Base-by-base conservation (phyloP, 208 protist species). In the Trypanosoma boissoni region DNA sequence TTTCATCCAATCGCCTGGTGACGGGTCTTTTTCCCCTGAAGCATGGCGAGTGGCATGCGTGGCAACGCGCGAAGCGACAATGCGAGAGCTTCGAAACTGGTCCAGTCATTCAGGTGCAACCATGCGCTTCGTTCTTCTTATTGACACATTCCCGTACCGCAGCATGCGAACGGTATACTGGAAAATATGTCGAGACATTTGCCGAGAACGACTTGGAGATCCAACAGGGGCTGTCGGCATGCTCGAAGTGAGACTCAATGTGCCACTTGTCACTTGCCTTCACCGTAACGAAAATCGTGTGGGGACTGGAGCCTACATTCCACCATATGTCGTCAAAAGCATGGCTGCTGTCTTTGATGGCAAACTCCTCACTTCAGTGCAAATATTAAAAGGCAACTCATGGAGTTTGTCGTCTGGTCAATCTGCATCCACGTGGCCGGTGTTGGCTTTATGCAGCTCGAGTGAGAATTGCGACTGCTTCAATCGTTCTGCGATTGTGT, bases 111-210 rank as follows among this genome's bases (percentile, higher is more conserved):
- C 43, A 26, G 54, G 23, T 7, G 36, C 31, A 28, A 45, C 36
- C 8, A 53, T 67, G 5, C 74, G 72, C n/a, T 49, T 76, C 16
- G 43, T 93, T 10, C 68, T 90, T 60, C 71, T 93, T 34, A 80
- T 91, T n/a, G 86, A 93, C 57, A 89, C 86, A 44, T 77, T 93
- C 68, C 78, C 83, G 41, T 79, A 82, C 43, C 62, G 68, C 50
- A 91, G 83, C 43, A 93, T 93, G 86, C 76, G 83, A 21, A 72
- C 76, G 29, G 50, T 66, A 32, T 93, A 90, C 68, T 88, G 81
- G 67, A 68, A 67, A 9, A 52, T 93, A 29, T 91, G 84, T 53
- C 61, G 57, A 43, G 48, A 57, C 8, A 36, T 74, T 28, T 46
- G 21, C 44, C 4, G 51, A 57, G 28, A 16, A 23, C 27, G 36